Conservation (phyloP, 1,284 basidiomycete species). For the Melanopsichium pennsylvanicum region DNA sequence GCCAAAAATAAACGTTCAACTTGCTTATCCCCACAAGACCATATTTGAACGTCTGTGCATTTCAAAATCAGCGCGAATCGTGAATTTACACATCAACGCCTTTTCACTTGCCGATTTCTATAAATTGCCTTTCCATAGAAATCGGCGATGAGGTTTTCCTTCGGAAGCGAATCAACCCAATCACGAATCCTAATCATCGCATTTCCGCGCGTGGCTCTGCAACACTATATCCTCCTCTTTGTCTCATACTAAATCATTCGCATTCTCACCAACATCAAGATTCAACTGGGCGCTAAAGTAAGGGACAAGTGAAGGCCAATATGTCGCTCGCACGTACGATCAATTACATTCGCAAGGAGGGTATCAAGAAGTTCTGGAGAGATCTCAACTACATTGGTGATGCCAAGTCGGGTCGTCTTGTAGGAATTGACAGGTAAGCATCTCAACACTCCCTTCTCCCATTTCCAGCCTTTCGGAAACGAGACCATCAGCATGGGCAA, state of each 20-base stretch:
- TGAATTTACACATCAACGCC: no score
- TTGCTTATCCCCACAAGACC: no score
- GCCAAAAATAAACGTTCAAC: no score
- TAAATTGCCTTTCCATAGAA: not conserved
- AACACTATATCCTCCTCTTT: not conserved
- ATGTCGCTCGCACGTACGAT: constrained; percentile 63
- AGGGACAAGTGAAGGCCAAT: constrained; percentile 1
- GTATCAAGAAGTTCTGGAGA: constrained; percentile 59
- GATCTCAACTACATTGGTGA: constrained; percentile 64
- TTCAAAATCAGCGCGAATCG: no score
- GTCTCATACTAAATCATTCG: not conserved
- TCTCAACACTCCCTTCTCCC: not conserved
- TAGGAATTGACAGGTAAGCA: constrained; percentile 59
- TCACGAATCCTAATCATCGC: constrained; percentile 9
- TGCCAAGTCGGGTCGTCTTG: constrained; percentile 62
- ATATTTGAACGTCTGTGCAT: not conserved
- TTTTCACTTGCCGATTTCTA: no score
- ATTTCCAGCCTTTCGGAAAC: no score
- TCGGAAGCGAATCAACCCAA: constrained; percentile 29
- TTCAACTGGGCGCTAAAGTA: not conserved
- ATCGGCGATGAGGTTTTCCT: constrained; percentile 9
- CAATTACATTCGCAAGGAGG: constrained; percentile 57
- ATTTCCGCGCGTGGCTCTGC: constrained; percentile 2
- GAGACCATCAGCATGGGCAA: no score
- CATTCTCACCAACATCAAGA: not conserved